Base-by-base conservation (phyloP, 1,284 basidiomycete genomes). In the Puccinia triticina region DNA sequence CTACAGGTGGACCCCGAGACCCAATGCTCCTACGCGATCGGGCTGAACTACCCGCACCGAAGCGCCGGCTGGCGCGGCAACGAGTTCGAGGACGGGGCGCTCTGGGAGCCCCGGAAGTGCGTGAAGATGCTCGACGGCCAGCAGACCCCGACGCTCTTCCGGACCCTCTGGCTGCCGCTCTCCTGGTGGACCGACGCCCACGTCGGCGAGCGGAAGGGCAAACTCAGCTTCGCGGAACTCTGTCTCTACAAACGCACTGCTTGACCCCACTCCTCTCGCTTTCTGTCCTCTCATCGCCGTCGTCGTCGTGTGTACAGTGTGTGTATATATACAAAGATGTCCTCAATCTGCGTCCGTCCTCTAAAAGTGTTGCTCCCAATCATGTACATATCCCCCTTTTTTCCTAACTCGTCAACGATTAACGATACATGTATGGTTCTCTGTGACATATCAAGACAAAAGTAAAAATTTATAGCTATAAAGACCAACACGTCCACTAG, bases 11-110 rank as follows among this genome's bases (percentile, higher is more conserved):
- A 92, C 59, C 88, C 91, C 26, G 88, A 90, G 37, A 88, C 89
- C 61, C 43, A 66, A 77, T 98, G 95, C 87, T 92, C 93, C 86
- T 96, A 96, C 88, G 88, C 98, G 81, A 89, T 98, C 83, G 93
- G 96, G 86, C 90, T 94, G 55, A 92, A 94, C 87, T 93, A 93
- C 86, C 94, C 94, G 0, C 87, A 89, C 2, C 91, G 92, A 84
- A 90, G 77, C 91, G 14, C 57, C 7, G 64, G 61, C 16, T 79
- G 64, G 55, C 43, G 64, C 26, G 64, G 61, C 2, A 46, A 34
- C 14, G 34, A 43, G 37, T 46, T 66, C 10, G 48, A 76, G 21
- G 46, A 74, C 32, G 11, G 23, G 18, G 14, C 57, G 14, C 8
- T 29, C 12, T 82, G 81, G 81, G 72, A 76, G 4, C 23, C 34